A percentile compares a stretch with the other conserved stretches of the same genome.
These are phyloP conservation scores for Stygiomarasmius scandens DNA, from an alignment of 1,284 basidiomycete species.

Conservation along the genomic window DNA sequence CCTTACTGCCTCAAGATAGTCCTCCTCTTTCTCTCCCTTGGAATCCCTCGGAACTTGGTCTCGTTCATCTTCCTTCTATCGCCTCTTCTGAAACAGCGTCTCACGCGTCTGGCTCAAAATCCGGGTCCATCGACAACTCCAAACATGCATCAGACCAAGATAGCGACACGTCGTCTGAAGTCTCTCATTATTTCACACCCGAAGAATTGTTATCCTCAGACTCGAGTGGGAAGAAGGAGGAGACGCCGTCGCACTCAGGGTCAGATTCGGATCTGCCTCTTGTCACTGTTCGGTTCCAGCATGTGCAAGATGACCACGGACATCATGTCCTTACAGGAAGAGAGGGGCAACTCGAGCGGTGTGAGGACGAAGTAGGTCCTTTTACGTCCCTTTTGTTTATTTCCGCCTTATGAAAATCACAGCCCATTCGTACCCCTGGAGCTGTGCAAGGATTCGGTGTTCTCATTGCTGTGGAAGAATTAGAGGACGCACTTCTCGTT, in stretches of 20 bases:
- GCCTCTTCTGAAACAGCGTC: slow-evolving; percentile 20
- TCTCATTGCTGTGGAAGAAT: slow-evolving; percentile 75
- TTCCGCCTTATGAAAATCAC: not conserved
- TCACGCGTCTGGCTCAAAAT: slow-evolving; percentile 5
- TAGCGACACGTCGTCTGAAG: slow-evolving; percentile 7
- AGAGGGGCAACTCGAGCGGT: slow-evolving; percentile 69
- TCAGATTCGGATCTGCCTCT: slow-evolving; percentile 31
- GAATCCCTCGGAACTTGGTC: slow-evolving; percentile 49
- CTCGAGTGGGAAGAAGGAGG: slow-evolving; percentile 1
- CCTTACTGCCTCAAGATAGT: slow-evolving; percentile 14
- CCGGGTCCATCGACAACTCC: too few relatives aligned
- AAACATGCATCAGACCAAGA: slow-evolving; percentile 4
- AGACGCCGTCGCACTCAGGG: slow-evolving; percentile 10
- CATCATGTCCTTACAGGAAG: slow-evolving; percentile 76
- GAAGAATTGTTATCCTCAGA: slow-evolving; percentile 12
- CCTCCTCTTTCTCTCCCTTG: slow-evolving; percentile 27
- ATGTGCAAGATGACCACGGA: slow-evolving; percentile 70
- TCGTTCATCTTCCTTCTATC: slow-evolving; percentile 53
- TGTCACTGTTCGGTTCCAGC: slow-evolving; percentile 69
- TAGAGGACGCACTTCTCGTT: slow-evolving; percentile 64
- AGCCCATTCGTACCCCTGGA: slow-evolving; percentile 86
- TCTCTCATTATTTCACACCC: slow-evolving; percentile 16
- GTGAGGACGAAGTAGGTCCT: slow-evolving; percentile 77
- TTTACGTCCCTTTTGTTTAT: not conserved
- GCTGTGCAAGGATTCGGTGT: slow-evolving; percentile 88